Evolutionary conservation across 1,284 basidiomycete genomes (phyloP).

Genomic region (Sporisorium iseilematis-ciliati): DNA sequence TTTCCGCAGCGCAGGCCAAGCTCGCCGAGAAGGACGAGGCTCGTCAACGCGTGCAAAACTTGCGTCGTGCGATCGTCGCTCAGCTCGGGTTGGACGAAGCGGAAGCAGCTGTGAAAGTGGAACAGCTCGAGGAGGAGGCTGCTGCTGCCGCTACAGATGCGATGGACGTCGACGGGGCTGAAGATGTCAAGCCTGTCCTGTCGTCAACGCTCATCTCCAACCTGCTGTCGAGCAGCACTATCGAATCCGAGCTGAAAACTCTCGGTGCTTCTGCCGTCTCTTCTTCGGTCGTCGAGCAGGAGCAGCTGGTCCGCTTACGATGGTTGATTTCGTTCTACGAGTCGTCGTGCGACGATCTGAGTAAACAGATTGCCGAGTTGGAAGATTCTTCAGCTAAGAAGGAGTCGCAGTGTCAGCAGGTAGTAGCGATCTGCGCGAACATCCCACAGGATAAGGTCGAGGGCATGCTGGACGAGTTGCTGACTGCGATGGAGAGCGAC

Average conservation of each 20-base stretch:
- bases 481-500: constrained; percentile 90
- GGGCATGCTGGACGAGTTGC: constrained; percentile 87
- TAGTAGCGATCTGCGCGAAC: constrained; percentile 89
- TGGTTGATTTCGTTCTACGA: constrained; percentile 43
- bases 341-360: constrained; percentile 69
- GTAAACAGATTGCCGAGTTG: constrained; percentile 82
- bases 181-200: constrained; percentile 20
- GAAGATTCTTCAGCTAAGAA: constrained; percentile 81
- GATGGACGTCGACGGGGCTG: constrained; percentile 39
- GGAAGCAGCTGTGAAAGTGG: constrained; percentile 8
- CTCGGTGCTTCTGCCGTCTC: constrained; percentile 1
- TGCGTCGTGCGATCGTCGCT: constrained; percentile 44
- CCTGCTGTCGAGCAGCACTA: constrained; percentile 5
- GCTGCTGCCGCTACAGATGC: constrained; percentile 12
- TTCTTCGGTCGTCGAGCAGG: constrained; percentile 9
- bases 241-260: constrained; percentile 14
- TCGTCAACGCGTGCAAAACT: constrained; percentile 50
- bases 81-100: constrained; percentile 74
- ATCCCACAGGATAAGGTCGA: constrained; percentile 89
- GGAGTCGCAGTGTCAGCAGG: constrained; percentile 88
- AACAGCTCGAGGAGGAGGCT: constrained; percentile 21
- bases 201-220: constrained; percentile 2
- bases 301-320: constrained; percentile 53
- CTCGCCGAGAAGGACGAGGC: constrained; percentile 63
- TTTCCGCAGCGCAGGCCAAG: constrained; percentile 56